Conservation (phyloP, 1,284 basidiomycete genomes). For the Jaminaea rosea region DNA sequence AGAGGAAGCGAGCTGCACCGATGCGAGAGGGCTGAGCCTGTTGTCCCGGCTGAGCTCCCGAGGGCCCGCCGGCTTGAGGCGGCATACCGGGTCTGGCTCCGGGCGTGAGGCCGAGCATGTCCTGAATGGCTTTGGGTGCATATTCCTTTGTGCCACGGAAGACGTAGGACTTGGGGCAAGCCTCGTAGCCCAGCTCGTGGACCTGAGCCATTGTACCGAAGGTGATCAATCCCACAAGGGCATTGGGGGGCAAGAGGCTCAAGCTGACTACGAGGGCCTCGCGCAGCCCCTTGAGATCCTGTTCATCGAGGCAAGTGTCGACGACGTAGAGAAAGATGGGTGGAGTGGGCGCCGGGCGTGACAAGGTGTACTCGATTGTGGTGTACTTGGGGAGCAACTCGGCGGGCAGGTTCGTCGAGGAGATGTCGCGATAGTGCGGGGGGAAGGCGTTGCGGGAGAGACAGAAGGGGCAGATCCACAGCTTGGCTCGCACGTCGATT, state of each 20-base stretch:
- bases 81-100: constrained; percentile 49
- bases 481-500: constrained; percentile 94
- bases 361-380: constrained; percentile 95
- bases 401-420: constrained; percentile 88
- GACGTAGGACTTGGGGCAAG: constrained; percentile 96
- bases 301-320: constrained; percentile 92
- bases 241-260: constrained; percentile 82
- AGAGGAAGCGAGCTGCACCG: constrained; percentile 83
- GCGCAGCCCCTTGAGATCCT: constrained; percentile 86
- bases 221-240: constrained; percentile 89
- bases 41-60: constrained; percentile 56
- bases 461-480: constrained; percentile 99
- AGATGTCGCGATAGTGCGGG: constrained; percentile 98
- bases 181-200: constrained; percentile 91
- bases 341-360: constrained; percentile 79
- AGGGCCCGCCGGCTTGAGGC: constrained; percentile 43
- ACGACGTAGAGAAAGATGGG: constrained; percentile 96
- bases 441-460: constrained; percentile 93
- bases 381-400: constrained; percentile 97
- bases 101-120: constrained; percentile 84
- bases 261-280: constrained; percentile 88
- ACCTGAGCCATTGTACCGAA: constrained; percentile 94
- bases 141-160: constrained; percentile 99
- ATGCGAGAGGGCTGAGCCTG: constrained; percentile 57
- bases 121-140: constrained; percentile 88